A percentile compares a stretch with the other conserved stretches of the same genome.
Conservation (phyloP, 1,284 basidiomycete genomes). For the Volvariella volvacea region DNA sequence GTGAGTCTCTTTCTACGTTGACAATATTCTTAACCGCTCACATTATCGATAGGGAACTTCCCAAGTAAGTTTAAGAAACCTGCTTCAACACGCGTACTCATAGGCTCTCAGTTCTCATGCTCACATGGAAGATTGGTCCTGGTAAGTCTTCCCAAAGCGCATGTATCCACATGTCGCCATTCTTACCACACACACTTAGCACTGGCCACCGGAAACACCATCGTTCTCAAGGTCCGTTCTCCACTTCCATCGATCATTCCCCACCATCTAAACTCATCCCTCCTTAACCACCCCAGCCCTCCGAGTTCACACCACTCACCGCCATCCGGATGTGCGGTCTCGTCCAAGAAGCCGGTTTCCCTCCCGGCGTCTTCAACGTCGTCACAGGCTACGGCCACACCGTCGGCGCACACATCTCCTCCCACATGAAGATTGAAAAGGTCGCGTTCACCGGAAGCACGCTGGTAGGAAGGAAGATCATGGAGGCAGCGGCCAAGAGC, state of each 20-base stretch:
- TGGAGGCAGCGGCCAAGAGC: constrained; percentile 75
- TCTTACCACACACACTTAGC: constrained; percentile 28
- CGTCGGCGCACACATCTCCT: constrained; percentile 47
- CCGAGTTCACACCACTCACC: constrained; percentile 86
- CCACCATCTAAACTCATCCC: neutral
- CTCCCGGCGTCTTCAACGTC: constrained; percentile 67
- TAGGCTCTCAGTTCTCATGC: constrained; percentile 52
- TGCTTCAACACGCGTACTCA: neutral
- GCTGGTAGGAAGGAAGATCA: constrained; percentile 78
- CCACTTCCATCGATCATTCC: neutral
- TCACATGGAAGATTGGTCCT: constrained; percentile 80
- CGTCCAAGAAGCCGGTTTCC: constrained; percentile 53
- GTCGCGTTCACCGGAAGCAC: constrained; percentile 76
- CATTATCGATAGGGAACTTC: constrained; percentile 38
- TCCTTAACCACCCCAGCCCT: constrained; percentile 38
- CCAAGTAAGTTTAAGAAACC: constrained; percentile 37
- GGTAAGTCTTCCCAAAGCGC: constrained; percentile 12
- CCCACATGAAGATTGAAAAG: constrained; percentile 67
- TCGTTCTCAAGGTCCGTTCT: constrained; percentile 64
- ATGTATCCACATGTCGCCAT: neutral
- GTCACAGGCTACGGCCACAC: constrained; percentile 75
- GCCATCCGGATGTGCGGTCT: constrained; percentile 55
- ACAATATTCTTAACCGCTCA: neutral
- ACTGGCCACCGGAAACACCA: constrained; percentile 76
- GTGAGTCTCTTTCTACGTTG: constrained; percentile 34